A percentile compares a stretch with the other conserved stretches of the same genome.
Evolutionary conservation across 331 rosid genomes (phyloP).

Genomic region (Dryas integrifolia): DNA sequence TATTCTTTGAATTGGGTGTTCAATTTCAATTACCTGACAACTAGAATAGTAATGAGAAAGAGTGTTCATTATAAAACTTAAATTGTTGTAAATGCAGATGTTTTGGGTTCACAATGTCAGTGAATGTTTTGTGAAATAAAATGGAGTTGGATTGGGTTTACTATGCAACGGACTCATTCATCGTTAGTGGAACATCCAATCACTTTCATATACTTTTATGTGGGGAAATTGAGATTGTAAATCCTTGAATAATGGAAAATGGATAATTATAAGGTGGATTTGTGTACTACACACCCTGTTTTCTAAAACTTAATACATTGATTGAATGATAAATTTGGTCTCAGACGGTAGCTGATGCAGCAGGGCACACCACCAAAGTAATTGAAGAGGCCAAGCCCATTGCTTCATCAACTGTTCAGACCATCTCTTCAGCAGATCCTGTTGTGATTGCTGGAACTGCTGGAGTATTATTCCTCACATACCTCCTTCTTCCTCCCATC

Average conservation of each 20-base stretch:
- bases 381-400: slow-evolving; percentile 82
- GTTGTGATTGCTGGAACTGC: slow-evolving; percentile 66
- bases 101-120: background rate
- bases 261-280: background rate
- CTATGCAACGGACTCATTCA: background rate
- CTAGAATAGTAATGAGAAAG: background rate
- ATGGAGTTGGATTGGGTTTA: background rate
- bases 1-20: background rate
- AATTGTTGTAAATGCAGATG: background rate
- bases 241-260: background rate
- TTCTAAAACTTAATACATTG: slow-evolving; percentile 9
- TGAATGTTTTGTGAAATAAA: background rate
- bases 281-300: background rate
- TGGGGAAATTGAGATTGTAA: background rate
- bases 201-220: background rate
- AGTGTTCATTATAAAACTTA: background rate
- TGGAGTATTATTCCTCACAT: slow-evolving; percentile 63
- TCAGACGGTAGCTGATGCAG: slow-evolving; percentile 81
- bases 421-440: slow-evolving; percentile 79
- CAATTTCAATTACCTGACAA: background rate
- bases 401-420: slow-evolving; percentile 68
- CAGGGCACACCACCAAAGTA: slow-evolving; percentile 70
- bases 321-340: slow-evolving; percentile 28
- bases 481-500: slow-evolving; percentile 74
- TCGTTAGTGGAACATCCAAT: background rate